Base-by-base conservation (phyloP, 2,329 filamentous ascomycete species). In the Fusarium sublunatum region DNA sequence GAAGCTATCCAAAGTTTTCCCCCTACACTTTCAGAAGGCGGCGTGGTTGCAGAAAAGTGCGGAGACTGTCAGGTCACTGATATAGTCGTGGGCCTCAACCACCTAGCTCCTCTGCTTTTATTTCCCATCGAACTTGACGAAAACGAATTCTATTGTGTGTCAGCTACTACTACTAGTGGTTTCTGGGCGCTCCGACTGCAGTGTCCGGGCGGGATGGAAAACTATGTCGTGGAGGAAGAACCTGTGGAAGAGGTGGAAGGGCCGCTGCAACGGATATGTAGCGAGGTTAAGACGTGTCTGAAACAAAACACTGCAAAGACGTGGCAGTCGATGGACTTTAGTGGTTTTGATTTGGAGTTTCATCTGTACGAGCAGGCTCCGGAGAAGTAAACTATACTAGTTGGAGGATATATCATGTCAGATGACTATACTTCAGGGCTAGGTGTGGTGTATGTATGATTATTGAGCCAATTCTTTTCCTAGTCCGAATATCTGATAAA, bases 311-410 rank as follows among this genome's bases (percentile, higher is more conserved):
- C 36, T 11, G 13, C 13, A 4, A 46, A 7, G n/a, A 31, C 12
- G 3, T 65, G 61, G 61, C n/a, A 11, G 5, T 47, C 57, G 15
- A 6, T 36, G 11, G 53, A 48, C n/a, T n/a, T 64, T 1, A 6
- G 6, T 1, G 40, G 38, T 2, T 28, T 65, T 9, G 28, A 58
- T 8, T 19, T 65, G 19, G 9, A 10, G 5, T 5, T 64, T 3
- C 44, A 32, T 6, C 9, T 36, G 3, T 46, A 43, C 8, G 12
- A 51, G 29, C 1, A 9, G 31, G 19, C 22, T 6, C 24, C 4
- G 12, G 38, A 10, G 11, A 11, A 38, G 9, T 10, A 28, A 10
- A 10, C 9, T 28, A 5, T 28, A 28, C 7, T 28, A 28, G 9
- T 28, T 28, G 26, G 26, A 10, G 4, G 26, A 10, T 28, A 28